A percentile compares a stretch with the other conserved stretches of the same genome.
phyloP scores from a whole-genome alignment of 441 rosid species.

The Gossypium lobatum region DNA sequence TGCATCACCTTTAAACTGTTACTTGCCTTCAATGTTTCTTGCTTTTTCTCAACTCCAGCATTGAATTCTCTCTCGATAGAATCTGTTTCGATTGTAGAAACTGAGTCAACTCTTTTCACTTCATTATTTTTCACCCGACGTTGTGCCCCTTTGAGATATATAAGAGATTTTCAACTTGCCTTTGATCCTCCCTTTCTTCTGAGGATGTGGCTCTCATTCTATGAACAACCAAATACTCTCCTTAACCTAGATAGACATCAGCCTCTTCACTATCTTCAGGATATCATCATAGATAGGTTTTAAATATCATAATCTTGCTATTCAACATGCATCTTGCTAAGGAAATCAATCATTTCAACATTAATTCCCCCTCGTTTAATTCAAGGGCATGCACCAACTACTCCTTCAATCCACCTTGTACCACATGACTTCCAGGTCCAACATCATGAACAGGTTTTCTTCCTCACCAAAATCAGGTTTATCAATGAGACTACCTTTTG shows the following conservation, averaged over 20 bases:
- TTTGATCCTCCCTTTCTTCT: slow-evolving; percentile 7
- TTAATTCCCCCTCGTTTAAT: background rate
- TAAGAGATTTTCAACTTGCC: slow-evolving; percentile 70
- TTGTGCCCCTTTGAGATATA: slow-evolving; percentile 38
- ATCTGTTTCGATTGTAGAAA: no score
- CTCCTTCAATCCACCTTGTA: background rate
- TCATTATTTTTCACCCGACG: slow-evolving; percentile 25
- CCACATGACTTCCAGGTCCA: background rate
- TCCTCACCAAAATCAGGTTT: background rate
- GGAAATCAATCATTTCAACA: background rate
- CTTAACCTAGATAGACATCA: no score
- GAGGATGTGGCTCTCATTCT: background rate
- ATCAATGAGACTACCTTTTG: background rate
- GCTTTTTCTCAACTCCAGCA: slow-evolving; percentile 31
- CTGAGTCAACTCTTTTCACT: no score
- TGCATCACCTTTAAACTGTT: slow-evolving; percentile 12
- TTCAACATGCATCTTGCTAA: background rate
- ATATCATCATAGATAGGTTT: background rate
- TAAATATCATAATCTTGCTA: background rate
- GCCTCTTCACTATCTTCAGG: background rate
- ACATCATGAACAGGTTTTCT: background rate
- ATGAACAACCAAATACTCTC: background rate
- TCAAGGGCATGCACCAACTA: background rate
- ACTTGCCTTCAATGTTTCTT: slow-evolving; percentile 42
- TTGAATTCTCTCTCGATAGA: no score